Conservation (phyloP, 768 basidiomycete species). For the Cystofilobasidium capitatum region DNA sequence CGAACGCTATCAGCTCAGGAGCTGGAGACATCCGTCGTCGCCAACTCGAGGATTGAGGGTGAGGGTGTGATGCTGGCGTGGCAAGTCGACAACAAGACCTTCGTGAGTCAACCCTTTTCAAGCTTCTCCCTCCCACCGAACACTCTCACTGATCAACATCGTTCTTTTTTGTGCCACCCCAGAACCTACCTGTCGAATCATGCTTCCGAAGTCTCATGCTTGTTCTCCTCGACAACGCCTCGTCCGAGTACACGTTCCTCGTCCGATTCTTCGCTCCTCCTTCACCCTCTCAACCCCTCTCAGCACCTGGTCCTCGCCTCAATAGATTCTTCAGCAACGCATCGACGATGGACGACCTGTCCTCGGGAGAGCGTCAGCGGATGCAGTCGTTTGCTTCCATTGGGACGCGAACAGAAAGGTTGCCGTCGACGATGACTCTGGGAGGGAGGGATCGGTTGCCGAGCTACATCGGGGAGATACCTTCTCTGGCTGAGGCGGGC, state of each 20-base stretch:
- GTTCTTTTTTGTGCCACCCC: constrained; percentile 22
- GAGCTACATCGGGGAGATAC: background rate
- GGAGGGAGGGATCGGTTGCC: background rate
- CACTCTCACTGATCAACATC: constrained; percentile 28
- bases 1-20: constrained; percentile 1
- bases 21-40: constrained; percentile 2
- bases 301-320: background rate
- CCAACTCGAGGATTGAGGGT: constrained; percentile 52
- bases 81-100: constrained; percentile 76
- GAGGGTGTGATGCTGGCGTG: constrained; percentile 71
- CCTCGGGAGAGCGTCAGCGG: background rate
- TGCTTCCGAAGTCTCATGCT: constrained; percentile 74
- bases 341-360: background rate
- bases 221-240: constrained; percentile 90
- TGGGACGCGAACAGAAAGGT: background rate
- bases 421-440: background rate
- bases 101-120: constrained; percentile 49
- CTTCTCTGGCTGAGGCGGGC: background rate
- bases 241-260: constrained; percentile 81
- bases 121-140: background rate
- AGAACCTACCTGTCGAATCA: constrained; percentile 77
- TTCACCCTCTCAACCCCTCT: background rate
- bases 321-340: background rate
- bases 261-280: constrained; percentile 63
- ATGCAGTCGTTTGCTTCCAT: background rate